Conservation (phyloP, 78 protist species). For the Mantamonas sphyraenae region DNA sequence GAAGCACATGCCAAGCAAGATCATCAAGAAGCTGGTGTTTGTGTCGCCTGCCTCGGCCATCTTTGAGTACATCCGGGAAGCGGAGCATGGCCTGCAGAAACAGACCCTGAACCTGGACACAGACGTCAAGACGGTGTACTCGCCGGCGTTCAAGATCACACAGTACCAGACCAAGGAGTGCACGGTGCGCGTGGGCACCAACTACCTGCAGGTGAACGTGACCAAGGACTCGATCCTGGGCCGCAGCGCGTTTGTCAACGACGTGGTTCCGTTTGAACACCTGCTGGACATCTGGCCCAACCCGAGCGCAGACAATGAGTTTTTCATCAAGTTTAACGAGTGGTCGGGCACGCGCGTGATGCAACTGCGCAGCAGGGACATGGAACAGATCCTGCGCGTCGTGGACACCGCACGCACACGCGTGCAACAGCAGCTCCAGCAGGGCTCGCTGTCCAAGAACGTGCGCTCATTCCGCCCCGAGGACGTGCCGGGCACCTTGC, state of each 20-base stretch:
- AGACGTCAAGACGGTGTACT: slow-evolving; percentile 23
- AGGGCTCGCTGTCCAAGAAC: slow-evolving; percentile 9
- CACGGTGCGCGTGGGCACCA: background rate
- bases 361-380: slow-evolving; percentile 6
- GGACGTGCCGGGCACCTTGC: slow-evolving; percentile 57
- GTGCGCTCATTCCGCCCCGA: slow-evolving; percentile 37
- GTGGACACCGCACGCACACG: slow-evolving; percentile 19
- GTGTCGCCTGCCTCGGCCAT: slow-evolving; percentile 4
- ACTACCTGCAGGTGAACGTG: slow-evolving; percentile 17
- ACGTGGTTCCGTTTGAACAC: slow-evolving; percentile 21
- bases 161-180: slow-evolving; percentile 13
- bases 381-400: slow-evolving; percentile 21
- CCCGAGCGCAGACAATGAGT: slow-evolving; percentile 17
- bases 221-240: slow-evolving; percentile 27
- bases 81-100: slow-evolving; percentile 20
- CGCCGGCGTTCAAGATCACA: slow-evolving; percentile 32
- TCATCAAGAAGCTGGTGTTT: slow-evolving; percentile 23
- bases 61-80: slow-evolving; percentile 8
- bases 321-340: slow-evolving; percentile 24
- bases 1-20: slow-evolving; percentile 12
- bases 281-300: slow-evolving; percentile 11
- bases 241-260: slow-evolving; percentile 10
- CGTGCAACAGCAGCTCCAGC: background rate
- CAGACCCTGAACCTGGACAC: slow-evolving; percentile 20
- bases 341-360: slow-evolving; percentile 16